Evolutionary conservation across 1,139 yeast species (phyloP), one percentile per base, ranked within the genome.

Genomic region (Suhomyces bribrorum): DNA sequence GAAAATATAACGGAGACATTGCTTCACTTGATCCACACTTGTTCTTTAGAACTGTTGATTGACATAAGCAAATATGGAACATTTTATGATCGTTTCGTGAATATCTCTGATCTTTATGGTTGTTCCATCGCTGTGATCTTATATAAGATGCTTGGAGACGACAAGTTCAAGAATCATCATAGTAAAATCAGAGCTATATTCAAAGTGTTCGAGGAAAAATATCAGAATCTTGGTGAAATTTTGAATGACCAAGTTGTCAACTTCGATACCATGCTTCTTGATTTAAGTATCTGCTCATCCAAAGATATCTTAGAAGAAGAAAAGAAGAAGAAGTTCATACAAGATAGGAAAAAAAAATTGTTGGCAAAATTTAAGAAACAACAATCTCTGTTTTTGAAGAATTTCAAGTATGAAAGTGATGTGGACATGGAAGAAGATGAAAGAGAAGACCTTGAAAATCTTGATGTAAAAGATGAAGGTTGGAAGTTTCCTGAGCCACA

Each of bases 401-500:
- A 77, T 12, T 62, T 66, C 33, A 66, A 63, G 2, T 62, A 61
- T 31, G 66, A 59, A 9, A 46, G 49, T 16, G 44, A 40, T 13
- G 55, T 57, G 7, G 76, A 69, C 29, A 68, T 69, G 63, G 72
- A 64, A 37, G 48, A 42, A 13, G 29, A 33, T 6, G 41, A 39
- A 23, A 18, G 16, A 17, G 44, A 41, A 14, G 59, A 62, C 16
- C 36, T 46, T 17, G 62, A 53, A 2, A 62, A 53, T 2, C n/a
- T 23, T 14, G 28, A 16, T 5, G 9, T 7, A 4, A 15, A 27
- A 7, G 58, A 54, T 8, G 61, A 56, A 2, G 75, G 70, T 6
- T 86, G 95, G 95, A 66, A 66, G 27, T 88, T 78, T 52, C 95
- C 96, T 0, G 85, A 81, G 29, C 83, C 83, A 27, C 85, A 81